A percentile compares a stretch with the other conserved stretches of the same genome.
Conservation (phyloP, 2,329 filamentous ascomycete genomes). For the Hymenotorrendiella dingleyae region DNA sequence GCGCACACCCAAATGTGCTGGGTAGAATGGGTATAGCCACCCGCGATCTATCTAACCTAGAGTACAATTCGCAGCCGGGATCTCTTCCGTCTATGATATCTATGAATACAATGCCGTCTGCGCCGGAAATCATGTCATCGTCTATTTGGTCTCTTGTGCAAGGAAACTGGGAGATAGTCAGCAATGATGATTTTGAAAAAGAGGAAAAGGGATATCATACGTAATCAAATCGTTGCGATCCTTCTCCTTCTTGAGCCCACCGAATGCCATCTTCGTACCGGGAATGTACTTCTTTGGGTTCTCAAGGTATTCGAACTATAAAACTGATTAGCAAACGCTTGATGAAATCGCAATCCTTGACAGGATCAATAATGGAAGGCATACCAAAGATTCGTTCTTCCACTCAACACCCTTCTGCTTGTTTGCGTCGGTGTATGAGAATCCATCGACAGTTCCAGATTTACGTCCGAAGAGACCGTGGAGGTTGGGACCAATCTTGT, state of each 20-base stretch:
- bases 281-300: constrained; percentile 99
- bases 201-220: constrained; percentile 48
- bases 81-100: constrained; percentile 15
- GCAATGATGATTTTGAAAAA: neutral
- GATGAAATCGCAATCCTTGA: neutral
- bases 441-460: constrained; percentile 85
- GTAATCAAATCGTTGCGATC: constrained; percentile 98
- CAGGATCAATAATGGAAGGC: constrained; percentile 25
- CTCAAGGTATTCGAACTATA: constrained; percentile 93
- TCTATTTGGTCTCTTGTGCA: constrained; percentile 64
- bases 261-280: constrained; percentile 99
- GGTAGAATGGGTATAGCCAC: too few species aligned
- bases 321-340: neutral
- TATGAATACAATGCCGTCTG: constrained; percentile 27
- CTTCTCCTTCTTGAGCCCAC: constrained; percentile 99
- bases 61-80: constrained; percentile 20
- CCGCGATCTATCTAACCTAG: constrained; percentile 25
- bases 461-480: constrained; percentile 97
- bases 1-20: too few species aligned
- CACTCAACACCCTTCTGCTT: constrained; percentile 91
- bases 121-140: constrained; percentile 14
- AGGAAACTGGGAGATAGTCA: constrained; percentile 49
- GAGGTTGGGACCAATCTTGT: constrained; percentile 97
- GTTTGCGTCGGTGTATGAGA: constrained; percentile 99
- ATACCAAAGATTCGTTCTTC: constrained; percentile 78